A percentile compares a stretch with the other conserved stretches of the same genome.
phyloP scores from a whole-genome alignment of 257 asterid genomes.

The Paulownia fortunei region DNA sequence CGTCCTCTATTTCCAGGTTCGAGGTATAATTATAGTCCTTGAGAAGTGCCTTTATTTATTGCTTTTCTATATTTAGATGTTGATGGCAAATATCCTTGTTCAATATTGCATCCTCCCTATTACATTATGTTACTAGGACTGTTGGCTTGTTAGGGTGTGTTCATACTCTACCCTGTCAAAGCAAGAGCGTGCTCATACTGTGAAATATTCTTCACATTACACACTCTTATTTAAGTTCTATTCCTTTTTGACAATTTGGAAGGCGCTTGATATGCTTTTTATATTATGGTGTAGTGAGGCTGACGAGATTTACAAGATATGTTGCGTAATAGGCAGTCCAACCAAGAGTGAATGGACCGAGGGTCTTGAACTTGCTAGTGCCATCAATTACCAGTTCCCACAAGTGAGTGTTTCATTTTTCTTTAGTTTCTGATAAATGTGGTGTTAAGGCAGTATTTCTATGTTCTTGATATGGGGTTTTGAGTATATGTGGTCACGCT shows the following conservation, averaged over 20 bases:
- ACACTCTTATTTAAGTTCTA: not conserved
- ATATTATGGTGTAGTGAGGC: conserved; percentile 69
- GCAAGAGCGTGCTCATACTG: not conserved
- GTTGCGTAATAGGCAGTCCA: conserved; percentile 89
- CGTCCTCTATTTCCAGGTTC: conserved; percentile 95
- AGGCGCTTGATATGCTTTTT: conserved; percentile 22
- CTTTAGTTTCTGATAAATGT: not conserved
- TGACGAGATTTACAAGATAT: conserved; percentile 89
- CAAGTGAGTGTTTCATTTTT: conserved; percentile 53
- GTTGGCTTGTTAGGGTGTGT: not conserved
- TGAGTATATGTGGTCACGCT: not conserved
- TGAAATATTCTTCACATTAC: not conserved
- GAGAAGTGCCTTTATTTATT: not conserved
- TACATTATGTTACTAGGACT: not conserved
- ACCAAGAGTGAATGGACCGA: conserved; percentile 69
- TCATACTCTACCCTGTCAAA: not conserved
- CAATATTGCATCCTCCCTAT: not conserved
- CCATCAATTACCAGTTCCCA: conserved; percentile 81
- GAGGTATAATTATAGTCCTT: conserved; percentile 50
- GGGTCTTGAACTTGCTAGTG: conserved; percentile 86
- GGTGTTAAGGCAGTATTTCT: not conserved
- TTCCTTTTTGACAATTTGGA: not conserved
- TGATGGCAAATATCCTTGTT: not conserved
- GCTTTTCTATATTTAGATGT: conserved; percentile 6
- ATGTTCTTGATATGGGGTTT: not conserved